Percentiles rank a stretch among this genome's conserved stretches.
Conservation (phyloP, 345 rosid species). For the Corchorus olitorius region DNA sequence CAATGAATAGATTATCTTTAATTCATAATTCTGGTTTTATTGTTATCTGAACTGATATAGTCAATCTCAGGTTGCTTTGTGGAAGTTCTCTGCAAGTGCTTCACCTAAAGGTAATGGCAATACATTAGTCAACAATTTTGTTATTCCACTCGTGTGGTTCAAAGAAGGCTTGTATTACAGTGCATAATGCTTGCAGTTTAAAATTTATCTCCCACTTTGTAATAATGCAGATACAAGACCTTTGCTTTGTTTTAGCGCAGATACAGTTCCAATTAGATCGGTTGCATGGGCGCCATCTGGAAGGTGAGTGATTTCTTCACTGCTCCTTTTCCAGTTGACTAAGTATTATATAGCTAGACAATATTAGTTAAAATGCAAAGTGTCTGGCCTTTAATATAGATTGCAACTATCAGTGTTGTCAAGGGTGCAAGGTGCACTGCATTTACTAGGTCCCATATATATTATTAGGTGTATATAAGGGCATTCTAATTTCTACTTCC, state of each 20-base stretch:
- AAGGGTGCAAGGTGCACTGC: no score
- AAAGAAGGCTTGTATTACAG: background rate
- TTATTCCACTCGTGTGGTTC: background rate
- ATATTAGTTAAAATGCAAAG: background rate
- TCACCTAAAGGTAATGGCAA: constrained; percentile 55
- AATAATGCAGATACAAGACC: constrained; percentile 80
- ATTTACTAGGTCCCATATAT: no score
- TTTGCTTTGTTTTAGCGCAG: constrained; percentile 81
- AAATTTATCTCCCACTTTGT: constrained; percentile 17
- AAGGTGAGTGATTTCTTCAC: constrained; percentile 48
- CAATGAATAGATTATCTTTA: constrained; percentile 1
- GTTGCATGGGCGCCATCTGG: constrained; percentile 87
- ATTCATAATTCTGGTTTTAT: background rate
- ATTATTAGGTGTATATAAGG: no score
- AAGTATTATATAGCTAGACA: background rate
- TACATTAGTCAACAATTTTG: background rate
- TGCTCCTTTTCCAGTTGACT: background rate
- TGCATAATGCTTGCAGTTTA: constrained; percentile 7
- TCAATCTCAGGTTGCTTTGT: constrained; percentile 79
- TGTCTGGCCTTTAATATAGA: background rate
- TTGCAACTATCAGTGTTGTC: background rate
- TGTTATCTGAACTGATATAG: constrained; percentile 21
- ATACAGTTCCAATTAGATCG: constrained; percentile 77
- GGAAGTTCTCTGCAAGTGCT: constrained; percentile 70
- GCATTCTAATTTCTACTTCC: no score